Conservation (phyloP, 2,329 filamentous ascomycete species). For the Aureobasidium sp. region DNA sequence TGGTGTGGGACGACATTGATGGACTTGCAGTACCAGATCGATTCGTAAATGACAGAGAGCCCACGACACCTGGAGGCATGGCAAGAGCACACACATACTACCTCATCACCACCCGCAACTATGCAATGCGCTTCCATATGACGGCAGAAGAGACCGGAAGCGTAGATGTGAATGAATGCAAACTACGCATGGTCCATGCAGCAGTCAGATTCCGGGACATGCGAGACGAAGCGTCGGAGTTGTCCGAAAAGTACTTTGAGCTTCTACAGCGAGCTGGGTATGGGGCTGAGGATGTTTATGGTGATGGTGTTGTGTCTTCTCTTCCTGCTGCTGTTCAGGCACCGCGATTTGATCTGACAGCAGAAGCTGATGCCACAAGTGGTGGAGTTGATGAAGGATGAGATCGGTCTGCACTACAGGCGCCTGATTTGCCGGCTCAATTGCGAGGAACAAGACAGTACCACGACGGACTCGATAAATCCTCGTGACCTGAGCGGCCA, state of each 20-base stretch:
- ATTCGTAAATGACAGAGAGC: neutral
- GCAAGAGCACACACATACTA: neutral
- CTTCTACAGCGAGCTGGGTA: neutral
- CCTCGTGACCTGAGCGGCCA: no score
- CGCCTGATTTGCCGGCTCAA: neutral
- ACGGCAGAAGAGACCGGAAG: neutral
- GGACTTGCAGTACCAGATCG: neutral
- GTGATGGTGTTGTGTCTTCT: neutral
- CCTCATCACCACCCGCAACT: neutral
- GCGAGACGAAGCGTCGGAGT: neutral
- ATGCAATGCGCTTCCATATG: neutral
- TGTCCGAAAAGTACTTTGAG: neutral
- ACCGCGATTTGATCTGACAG: neutral
- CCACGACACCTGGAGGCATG: neutral
- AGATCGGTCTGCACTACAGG: neutral
- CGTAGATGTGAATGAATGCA: neutral
- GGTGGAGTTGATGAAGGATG: neutral
- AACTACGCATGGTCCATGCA: neutral
- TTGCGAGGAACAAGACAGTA: no score
- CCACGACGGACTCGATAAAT: no score
- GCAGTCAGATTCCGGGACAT: neutral
- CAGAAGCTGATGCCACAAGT: neutral
- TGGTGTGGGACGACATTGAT: neutral
- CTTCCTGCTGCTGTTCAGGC: neutral
- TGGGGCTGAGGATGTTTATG: neutral